A percentile compares a stretch with the other conserved stretches of the same genome.
Evolutionary conservation across 768 basidiomycete genomes (phyloP).

Genomic region (Amylocystis lapponica): DNA sequence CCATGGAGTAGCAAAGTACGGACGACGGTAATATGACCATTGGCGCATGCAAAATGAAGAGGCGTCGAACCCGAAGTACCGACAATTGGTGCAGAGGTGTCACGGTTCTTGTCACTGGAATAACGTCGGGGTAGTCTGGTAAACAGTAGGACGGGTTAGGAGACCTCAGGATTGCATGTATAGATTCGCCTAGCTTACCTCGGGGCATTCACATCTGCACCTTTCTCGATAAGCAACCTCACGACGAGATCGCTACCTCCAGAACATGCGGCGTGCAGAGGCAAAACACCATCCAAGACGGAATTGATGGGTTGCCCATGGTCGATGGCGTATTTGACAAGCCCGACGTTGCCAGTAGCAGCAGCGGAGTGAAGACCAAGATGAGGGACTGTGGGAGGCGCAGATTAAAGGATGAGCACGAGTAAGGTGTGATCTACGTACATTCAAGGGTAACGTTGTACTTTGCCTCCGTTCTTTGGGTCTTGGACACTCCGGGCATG

Average conservation of each 20-base stretch:
- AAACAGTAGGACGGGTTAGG: neutral
- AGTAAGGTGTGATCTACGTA: constrained; percentile 20
- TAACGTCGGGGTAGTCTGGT: constrained; percentile 67
- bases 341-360: constrained; percentile 82
- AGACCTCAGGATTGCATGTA: neutral
- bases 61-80: constrained; percentile 89
- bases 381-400: constrained; percentile 51
- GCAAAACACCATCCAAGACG: constrained; percentile 93
- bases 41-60: constrained; percentile 94
- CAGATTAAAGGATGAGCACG: neutral
- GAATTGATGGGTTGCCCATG: constrained; percentile 97
- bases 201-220: constrained; percentile 97
- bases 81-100: constrained; percentile 63
- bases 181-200: constrained; percentile 45
- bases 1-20: constrained; percentile 78
- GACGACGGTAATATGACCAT: constrained; percentile 79
- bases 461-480: constrained; percentile 35
- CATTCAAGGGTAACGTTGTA: constrained; percentile 53
- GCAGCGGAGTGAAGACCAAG: constrained; percentile 76
- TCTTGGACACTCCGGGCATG: constrained; percentile 33
- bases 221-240: constrained; percentile 80
- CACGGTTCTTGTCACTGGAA: constrained; percentile 62
- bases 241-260: constrained; percentile 89
- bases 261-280: constrained; percentile 90
- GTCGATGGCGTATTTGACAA: constrained; percentile 87